phyloP scores from a whole-genome alignment of 1,284 basidiomycete species.

The Blastosporella zonata region DNA sequence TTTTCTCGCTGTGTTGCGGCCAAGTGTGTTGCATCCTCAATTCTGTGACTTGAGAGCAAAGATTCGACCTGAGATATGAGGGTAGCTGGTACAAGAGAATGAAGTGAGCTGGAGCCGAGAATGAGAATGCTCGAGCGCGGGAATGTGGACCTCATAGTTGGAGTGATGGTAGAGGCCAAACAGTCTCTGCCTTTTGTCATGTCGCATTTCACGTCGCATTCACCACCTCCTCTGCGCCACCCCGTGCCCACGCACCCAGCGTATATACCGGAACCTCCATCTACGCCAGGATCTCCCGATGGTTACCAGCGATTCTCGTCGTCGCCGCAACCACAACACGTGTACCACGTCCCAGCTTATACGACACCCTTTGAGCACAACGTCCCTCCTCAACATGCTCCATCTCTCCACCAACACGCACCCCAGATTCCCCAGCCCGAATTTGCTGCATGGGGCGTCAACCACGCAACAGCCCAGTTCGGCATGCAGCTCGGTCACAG shows the following conservation, averaged over 20 bases:
- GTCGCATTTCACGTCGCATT: constrained; percentile 31
- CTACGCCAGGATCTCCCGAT: constrained; percentile 70
- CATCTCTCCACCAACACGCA: constrained; percentile 28
- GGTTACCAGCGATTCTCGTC: constrained; percentile 75
- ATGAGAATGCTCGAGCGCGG: constrained; percentile 65
- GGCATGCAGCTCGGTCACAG: constrained; percentile 94
- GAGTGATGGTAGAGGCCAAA: too few relatives aligned
- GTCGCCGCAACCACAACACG: constrained; percentile 40
- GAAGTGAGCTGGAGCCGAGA: constrained; percentile 57
- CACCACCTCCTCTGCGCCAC: constrained; percentile 82
- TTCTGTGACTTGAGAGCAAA: constrained; percentile 59
- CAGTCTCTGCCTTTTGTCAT: background rate
- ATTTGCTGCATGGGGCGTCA: constrained; percentile 63
- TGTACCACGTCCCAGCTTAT: constrained; percentile 38
- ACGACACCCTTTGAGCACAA: constrained; percentile 34
- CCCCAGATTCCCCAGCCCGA: constrained; percentile 26
- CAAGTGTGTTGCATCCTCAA: constrained; percentile 63
- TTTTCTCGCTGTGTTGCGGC: constrained; percentile 60
- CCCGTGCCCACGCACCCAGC: constrained; percentile 89
- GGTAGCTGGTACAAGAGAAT: constrained; percentile 70
- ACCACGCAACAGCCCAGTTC: constrained; percentile 93
- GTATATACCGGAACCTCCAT: constrained; percentile 86
- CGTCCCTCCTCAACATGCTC: constrained; percentile 31
- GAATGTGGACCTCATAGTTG: constrained; percentile 39
- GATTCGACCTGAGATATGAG: constrained; percentile 72